Evolutionary conservation across 306 rosid genomes (phyloP), one percentile per base, ranked within the genome.

Genomic region (Lupinus albus): DNA sequence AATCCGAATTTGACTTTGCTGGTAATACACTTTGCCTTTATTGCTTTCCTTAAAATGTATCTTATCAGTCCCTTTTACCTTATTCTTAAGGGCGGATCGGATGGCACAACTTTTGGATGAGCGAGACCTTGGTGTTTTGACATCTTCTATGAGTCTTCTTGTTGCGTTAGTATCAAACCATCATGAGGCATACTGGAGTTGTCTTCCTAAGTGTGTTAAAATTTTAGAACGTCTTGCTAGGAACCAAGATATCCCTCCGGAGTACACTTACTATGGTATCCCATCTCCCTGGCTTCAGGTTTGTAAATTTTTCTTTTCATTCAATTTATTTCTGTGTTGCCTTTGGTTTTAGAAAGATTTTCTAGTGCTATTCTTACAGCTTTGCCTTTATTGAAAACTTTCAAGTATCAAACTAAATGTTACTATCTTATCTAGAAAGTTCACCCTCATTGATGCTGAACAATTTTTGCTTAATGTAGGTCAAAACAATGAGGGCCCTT

Each of bases 241-340:
- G 83, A 94, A 88, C 72, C 99, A 88, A 80, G 99, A 94, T 85
- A 78, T 94, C 78, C 99, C 96, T 35, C 97, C 86, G 74, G 99
- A 94, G 79, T 94, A 94, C 81, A 94, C 97, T 70, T 94, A 94
- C 84, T 94, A 94, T 52, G 99, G 99, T 75, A 94, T 94, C 78
- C 99, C 99, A 81, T 94, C 99, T 76, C 99, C 99, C 60, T 94
- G 97, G 99, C 99, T 94, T 83, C 99, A 94, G 97, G 99, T 91
- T 81, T 82, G 87, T 90, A 46, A 72, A 64, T 18, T 70, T 64
- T 33, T 53, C 54, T 46, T 45, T 60, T 68, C 10, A 3, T 39
- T 51, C 49, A 39, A 49, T 42, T 20, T 55, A 56, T 67, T 78
- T 82, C 59, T 74, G 38, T 42, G 33, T 53, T 44, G 25, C 17